Conservation (phyloP, 1,139 yeast species). For the Magnusiomyces ingens region DNA sequence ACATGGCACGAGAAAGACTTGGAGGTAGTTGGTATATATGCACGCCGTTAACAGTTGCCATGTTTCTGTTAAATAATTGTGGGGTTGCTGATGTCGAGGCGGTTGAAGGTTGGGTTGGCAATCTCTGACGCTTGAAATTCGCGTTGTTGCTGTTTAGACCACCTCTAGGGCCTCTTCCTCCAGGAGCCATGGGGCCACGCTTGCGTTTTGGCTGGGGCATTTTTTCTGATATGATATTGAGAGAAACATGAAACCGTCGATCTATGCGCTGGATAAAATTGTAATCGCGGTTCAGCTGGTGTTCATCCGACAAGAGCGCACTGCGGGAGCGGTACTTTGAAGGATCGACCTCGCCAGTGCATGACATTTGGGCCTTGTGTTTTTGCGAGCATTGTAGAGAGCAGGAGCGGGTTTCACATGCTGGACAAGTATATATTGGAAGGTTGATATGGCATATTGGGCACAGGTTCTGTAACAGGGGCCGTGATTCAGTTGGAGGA, state of each 20-base stretch:
- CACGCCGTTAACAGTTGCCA: constrained; percentile 40
- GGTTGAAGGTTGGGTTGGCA: background rate
- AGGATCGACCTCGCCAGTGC: constrained; percentile 63
- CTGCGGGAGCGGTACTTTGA: constrained; percentile 50
- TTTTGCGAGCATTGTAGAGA: constrained; percentile 60
- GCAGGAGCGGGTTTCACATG: constrained; percentile 64
- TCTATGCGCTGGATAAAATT: constrained; percentile 62
- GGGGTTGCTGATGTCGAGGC: constrained; percentile 32
- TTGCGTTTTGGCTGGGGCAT: constrained; percentile 6
- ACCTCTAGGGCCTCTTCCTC: background rate
- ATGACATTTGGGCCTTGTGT: constrained; percentile 58
- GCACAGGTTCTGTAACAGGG: constrained; percentile 14
- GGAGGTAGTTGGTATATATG: constrained; percentile 49
- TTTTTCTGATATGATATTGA: constrained; percentile 13
- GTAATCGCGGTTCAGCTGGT: constrained; percentile 70
- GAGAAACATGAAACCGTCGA: constrained; percentile 42
- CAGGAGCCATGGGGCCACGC: background rate
- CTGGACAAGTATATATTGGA: constrained; percentile 77
- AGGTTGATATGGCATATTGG: constrained; percentile 19
- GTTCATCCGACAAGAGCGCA: constrained; percentile 34
- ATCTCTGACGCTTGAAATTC: background rate
- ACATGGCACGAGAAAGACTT: constrained; percentile 66
- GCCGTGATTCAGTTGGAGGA: background rate
- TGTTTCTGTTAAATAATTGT: constrained; percentile 16
- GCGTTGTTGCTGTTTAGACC: background rate